Conservation (phyloP, 768 basidiomycete species). For the Obba rivulosa region DNA sequence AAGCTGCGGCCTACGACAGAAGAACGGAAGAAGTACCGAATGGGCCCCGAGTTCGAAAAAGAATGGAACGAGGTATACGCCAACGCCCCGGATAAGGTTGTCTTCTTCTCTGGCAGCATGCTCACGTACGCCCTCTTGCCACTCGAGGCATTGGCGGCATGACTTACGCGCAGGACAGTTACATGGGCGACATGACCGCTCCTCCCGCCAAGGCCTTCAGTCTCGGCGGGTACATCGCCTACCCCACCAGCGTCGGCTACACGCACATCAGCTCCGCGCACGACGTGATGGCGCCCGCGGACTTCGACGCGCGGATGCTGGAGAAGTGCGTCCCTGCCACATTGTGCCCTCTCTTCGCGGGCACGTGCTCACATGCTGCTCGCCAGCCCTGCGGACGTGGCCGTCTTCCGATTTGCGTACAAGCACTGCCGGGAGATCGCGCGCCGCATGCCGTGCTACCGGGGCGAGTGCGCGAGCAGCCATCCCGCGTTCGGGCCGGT, state of each 20-base stretch:
- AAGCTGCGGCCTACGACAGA: constrained; percentile 49
- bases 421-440: constrained; percentile 50
- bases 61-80: constrained; percentile 49
- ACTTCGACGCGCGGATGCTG: constrained; percentile 42
- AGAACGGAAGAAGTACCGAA: constrained; percentile 36
- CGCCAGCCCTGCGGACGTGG: constrained; percentile 23
- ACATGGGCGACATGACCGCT: constrained; percentile 12
- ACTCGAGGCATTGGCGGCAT: not conserved
- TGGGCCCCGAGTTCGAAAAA: constrained; percentile 42
- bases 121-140: constrained; percentile 31
- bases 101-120: constrained; percentile 36
- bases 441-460: constrained; percentile 44
- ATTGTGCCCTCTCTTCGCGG: not conserved
- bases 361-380: not conserved
- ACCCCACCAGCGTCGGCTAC: constrained; percentile 43
- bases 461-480: constrained; percentile 22
- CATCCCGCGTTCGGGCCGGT: constrained; percentile 27
- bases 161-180: constrained; percentile 14
- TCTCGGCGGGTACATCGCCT: constrained; percentile 28
- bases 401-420: constrained; percentile 44
- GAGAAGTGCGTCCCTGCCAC: constrained; percentile 30
- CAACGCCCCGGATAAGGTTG: constrained; percentile 50
- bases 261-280: constrained; percentile 42
- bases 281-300: constrained; percentile 36
- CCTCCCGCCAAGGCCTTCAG: constrained; percentile 24